These are phyloP conservation scores for Phytopythium aichiense DNA, from an alignment of 352 stramenopile genomes.

Conservation along the genomic window DNA sequence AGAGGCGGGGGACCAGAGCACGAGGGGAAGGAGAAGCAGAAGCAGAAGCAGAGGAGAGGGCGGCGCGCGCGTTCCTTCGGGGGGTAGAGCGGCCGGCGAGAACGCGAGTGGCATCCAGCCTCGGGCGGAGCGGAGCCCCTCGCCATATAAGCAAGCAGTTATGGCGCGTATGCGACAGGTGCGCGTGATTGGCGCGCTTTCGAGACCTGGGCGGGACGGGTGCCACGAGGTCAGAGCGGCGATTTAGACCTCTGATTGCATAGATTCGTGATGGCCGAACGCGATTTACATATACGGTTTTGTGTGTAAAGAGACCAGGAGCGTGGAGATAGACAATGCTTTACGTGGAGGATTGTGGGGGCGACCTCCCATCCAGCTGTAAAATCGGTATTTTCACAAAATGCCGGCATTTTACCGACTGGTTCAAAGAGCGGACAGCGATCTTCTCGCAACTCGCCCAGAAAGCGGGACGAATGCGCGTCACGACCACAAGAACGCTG, in stretches of 20 bases:
- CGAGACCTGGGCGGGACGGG: background rate
- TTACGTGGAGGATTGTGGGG: background rate
- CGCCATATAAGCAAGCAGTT: conserved; percentile 1
- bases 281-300: background rate
- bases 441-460: background rate
- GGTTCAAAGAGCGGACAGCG: background rate
- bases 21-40: background rate
- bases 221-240: background rate
- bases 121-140: background rate
- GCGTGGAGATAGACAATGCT: background rate
- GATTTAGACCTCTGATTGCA: background rate
- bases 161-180: conserved; percentile 4
- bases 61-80: background rate
- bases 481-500: conserved; percentile 4
- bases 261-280: no score
- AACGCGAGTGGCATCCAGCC: background rate
- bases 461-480: background rate
- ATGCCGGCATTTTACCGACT: background rate
- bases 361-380: background rate
- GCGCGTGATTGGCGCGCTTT: background rate
- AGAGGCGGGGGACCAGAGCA: background rate
- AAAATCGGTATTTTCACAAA: background rate
- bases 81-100: background rate
- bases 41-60: background rate
- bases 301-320: background rate